A percentile compares a stretch with the other conserved stretches of the same genome.
phyloP scores from a whole-genome alignment of 768 basidiomycete species.

The Rhizopogon sp. region DNA sequence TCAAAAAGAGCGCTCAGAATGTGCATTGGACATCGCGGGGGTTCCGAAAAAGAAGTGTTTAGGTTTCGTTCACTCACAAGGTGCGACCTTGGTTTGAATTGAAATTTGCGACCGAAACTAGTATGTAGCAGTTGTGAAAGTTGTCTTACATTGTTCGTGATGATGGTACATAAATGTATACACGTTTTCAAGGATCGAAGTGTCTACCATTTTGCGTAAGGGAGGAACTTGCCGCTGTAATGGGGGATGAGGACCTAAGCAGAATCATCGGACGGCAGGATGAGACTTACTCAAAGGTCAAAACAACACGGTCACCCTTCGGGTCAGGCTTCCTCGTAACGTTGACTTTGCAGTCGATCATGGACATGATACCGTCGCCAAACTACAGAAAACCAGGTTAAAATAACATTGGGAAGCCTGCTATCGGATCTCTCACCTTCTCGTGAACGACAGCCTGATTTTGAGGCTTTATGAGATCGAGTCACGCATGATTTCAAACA shows the following conservation, averaged over 20 bases:
- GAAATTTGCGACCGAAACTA: slow-evolving; percentile 8
- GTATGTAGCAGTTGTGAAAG: slow-evolving; percentile 1
- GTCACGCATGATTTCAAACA: background rate
- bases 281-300: slow-evolving; percentile 71
- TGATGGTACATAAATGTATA: background rate
- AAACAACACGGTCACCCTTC: slow-evolving; percentile 72
- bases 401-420: background rate
- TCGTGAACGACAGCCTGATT: slow-evolving; percentile 69
- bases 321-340: slow-evolving; percentile 68
- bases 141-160: background rate
- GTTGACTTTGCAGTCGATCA: slow-evolving; percentile 77
- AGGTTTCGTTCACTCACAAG: background rate
- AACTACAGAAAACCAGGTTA: slow-evolving; percentile 39
- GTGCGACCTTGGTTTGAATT: slow-evolving; percentile 7
- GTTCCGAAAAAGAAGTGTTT: background rate
- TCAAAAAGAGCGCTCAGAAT: background rate
- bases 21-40: background rate
- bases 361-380: slow-evolving; percentile 85
- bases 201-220: slow-evolving; percentile 64
- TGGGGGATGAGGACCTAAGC: slow-evolving; percentile 2
- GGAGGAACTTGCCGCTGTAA: slow-evolving; percentile 69
- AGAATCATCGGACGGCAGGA: background rate
- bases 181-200: background rate
- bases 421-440: slow-evolving; percentile 37
- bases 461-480: background rate